A percentile compares a stretch with the other conserved stretches of the same genome.
Evolutionary conservation across 352 stramenopile species (phyloP).

Genomic region (Globisporangium irregulare): DNA sequence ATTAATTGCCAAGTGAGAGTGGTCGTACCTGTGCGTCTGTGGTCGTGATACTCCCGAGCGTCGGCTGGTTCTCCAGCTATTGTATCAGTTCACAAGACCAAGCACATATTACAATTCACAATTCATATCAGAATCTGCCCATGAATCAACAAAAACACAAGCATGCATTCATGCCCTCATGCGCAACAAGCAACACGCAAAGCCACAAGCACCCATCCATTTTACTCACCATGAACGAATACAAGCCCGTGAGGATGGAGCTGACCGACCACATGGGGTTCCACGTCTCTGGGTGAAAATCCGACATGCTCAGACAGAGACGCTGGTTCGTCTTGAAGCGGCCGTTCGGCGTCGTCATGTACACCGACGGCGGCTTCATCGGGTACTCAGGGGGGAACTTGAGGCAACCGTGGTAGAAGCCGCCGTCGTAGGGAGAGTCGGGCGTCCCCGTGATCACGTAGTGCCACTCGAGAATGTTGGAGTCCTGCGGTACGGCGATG

Average conservation of each 20-base stretch:
- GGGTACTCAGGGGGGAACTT: slow-evolving; percentile 95
- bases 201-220: not conserved
- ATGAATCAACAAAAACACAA: not conserved
- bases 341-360: slow-evolving; percentile 94
- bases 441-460: slow-evolving; percentile 89
- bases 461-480: slow-evolving; percentile 96
- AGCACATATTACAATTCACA: not conserved
- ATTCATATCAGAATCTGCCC: slow-evolving; percentile 4
- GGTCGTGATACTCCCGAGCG: slow-evolving; percentile 87
- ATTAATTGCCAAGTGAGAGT: not conserved
- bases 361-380: slow-evolving; percentile 94
- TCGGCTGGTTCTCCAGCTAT: slow-evolving; percentile 77
- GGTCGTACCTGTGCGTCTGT: slow-evolving; percentile 56
- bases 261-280: slow-evolving; percentile 96
- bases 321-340: slow-evolving; percentile 94
- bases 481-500: slow-evolving; percentile 84
- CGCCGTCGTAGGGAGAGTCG: slow-evolving; percentile 81
- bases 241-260: slow-evolving; percentile 94
- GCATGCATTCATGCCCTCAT: not conserved
- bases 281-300: slow-evolving; percentile 96
- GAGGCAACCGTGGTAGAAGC: slow-evolving; percentile 90
- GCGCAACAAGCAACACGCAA: not conserved
- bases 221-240: slow-evolving; percentile 91
- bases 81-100: not conserved
- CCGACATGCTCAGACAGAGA: slow-evolving; percentile 94